A percentile compares a stretch with the other conserved stretches of the same genome.
These are phyloP conservation scores for Adansonia grandidieri DNA, from an alignment of 441 rosid genomes.

Conservation along the genomic window DNA sequence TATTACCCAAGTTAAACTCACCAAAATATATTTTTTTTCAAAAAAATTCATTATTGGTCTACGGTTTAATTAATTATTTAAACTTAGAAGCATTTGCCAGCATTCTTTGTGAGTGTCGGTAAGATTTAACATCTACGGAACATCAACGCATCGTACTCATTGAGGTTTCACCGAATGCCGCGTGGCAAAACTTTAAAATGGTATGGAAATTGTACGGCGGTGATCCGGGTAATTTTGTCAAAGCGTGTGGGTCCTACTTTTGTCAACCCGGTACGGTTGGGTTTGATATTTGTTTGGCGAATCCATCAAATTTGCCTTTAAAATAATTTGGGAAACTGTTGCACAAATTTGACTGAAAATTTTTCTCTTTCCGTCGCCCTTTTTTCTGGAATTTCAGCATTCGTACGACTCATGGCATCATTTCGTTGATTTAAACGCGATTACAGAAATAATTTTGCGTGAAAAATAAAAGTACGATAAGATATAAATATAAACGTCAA, in stretches of 20 bases:
- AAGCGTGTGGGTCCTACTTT: slow-evolving; percentile 12
- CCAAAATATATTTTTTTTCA: neutral
- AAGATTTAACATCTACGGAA: neutral
- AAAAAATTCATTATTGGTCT: neutral
- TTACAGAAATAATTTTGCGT: neutral
- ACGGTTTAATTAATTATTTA: neutral
- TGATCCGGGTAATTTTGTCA: neutral
- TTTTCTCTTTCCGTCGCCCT: neutral
- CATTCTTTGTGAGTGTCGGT: neutral
- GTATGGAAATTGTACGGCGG: neutral
- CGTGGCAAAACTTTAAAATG: neutral
- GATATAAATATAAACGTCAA: too few species aligned
- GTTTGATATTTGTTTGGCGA: neutral
- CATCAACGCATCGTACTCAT: neutral
- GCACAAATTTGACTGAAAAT: neutral
- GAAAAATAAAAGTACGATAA: too few species aligned
- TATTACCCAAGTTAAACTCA: neutral
- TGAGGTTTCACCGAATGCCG: neutral
- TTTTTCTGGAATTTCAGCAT: neutral
- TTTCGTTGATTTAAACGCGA: neutral
- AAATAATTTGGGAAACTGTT: neutral
- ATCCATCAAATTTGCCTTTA: neutral
- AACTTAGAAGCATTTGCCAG: neutral
- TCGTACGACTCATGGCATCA: neutral
- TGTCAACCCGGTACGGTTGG: neutral